Percentiles rank a stretch among this genome's conserved stretches.
These are phyloP conservation scores for Penicillium verhagenii DNA, from an alignment of 495 filamentous ascomycete genomes.

Conservation along the genomic window DNA sequence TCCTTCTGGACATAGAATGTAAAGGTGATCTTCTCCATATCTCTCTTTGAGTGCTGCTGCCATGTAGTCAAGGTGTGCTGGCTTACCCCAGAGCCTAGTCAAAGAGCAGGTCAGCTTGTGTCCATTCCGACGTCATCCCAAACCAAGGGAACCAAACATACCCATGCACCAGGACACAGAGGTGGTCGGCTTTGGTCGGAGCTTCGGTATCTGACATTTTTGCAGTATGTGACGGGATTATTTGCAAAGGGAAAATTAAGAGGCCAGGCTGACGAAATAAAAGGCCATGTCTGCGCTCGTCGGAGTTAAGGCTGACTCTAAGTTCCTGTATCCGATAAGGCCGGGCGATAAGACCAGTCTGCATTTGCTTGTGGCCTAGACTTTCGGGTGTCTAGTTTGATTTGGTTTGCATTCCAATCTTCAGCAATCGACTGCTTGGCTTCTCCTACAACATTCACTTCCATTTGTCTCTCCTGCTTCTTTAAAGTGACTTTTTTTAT, in stretches of 20 bases:
- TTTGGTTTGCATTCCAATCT: neutral
- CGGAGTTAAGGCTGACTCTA: conserved; percentile 4
- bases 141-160: conserved; percentile 42
- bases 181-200: conserved; percentile 57
- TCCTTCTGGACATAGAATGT: conserved; percentile 73
- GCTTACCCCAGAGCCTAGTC: conserved; percentile 85
- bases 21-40: conserved; percentile 60
- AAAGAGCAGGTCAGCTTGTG: conserved; percentile 6
- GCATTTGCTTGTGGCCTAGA: neutral
- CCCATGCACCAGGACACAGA: conserved; percentile 96
- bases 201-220: conserved; percentile 3
- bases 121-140: conserved; percentile 7
- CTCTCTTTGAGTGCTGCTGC: conserved; percentile 64
- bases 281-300: neutral
- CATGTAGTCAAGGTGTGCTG: conserved; percentile 73
- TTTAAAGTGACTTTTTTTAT: neutral
- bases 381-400: neutral
- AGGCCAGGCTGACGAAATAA: neutral
- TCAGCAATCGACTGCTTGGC: neutral
- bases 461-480: neutral
- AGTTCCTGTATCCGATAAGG: neutral
- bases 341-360: conserved; percentile 1
- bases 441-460: neutral
- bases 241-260: neutral
- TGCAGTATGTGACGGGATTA: neutral